phyloP scores from a whole-genome alignment of 495 filamentous ascomycete genomes.

The Immersiella caudata region DNA sequence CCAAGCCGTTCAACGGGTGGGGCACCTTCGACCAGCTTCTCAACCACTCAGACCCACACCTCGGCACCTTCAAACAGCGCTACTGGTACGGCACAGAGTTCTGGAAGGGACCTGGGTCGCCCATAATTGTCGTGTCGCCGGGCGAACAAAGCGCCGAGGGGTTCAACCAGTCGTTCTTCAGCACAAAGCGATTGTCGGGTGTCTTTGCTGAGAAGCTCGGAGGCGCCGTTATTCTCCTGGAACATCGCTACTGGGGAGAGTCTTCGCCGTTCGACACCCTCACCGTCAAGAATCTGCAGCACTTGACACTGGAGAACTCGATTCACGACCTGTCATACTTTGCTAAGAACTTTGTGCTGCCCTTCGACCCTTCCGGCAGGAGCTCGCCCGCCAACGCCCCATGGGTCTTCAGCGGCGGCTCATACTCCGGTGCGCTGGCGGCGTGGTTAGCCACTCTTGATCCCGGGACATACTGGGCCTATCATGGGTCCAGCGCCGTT shows the following conservation, averaged over 20 bases:
- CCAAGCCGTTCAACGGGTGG: constrained; percentile 34
- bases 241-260: constrained; percentile 65
- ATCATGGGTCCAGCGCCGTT: constrained; percentile 63
- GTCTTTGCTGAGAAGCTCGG: constrained; percentile 56
- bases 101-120: constrained; percentile 39
- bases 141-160: constrained; percentile 57
- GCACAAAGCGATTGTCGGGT: constrained; percentile 47
- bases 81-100: constrained; percentile 39
- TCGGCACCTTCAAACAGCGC: constrained; percentile 41
- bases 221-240: constrained; percentile 59
- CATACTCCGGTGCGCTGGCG: constrained; percentile 65
- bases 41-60: constrained; percentile 36
- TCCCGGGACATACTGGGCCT: constrained; percentile 70
- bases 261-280: constrained; percentile 62
- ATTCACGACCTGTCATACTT: constrained; percentile 66
- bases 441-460: constrained; percentile 63
- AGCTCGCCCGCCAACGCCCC: constrained; percentile 59
- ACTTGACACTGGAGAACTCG: constrained; percentile 64
- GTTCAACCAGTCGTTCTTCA: constrained; percentile 51
- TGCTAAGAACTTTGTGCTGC: constrained; percentile 58
- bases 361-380: constrained; percentile 57
- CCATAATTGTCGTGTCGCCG: constrained; percentile 53
- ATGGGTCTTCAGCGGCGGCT: constrained; percentile 67
- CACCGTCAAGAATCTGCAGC: constrained; percentile 59
- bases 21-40: constrained; percentile 41